A percentile compares a stretch with the other conserved stretches of the same genome.
Conservation (phyloP, 2,329 filamentous ascomycete species). For the Pseudomassariella vexata region DNA sequence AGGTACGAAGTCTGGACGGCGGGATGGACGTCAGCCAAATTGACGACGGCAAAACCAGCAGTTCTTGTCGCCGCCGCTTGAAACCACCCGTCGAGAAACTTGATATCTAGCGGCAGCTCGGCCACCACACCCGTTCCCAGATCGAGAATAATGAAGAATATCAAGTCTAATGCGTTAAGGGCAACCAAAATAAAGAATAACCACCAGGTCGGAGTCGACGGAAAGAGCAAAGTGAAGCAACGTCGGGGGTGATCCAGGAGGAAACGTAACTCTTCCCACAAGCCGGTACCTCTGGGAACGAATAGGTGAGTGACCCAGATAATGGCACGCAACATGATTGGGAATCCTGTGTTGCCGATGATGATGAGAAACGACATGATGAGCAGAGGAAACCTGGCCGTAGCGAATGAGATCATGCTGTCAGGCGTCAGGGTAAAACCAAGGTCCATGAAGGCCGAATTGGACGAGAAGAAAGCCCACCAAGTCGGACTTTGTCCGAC, state of each 20-base stretch:
- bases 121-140: slow-evolving; percentile 67
- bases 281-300: slow-evolving; percentile 56
- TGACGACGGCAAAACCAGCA: slow-evolving; percentile 81
- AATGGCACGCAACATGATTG: slow-evolving; percentile 85
- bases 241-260: slow-evolving; percentile 90
- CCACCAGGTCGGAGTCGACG: slow-evolving; percentile 90
- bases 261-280: slow-evolving; percentile 89
- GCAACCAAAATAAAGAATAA: slow-evolving; percentile 78
- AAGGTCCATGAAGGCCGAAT: slow-evolving; percentile 89
- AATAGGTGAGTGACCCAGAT: slow-evolving; percentile 77
- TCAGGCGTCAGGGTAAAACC: slow-evolving; percentile 88
- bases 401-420: slow-evolving; percentile 87
- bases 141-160: slow-evolving; percentile 91
- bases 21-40: slow-evolving; percentile 72
- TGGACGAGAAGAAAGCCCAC: slow-evolving; percentile 90
- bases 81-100: slow-evolving; percentile 82
- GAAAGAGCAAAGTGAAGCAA: slow-evolving; percentile 93
- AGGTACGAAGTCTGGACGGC: slow-evolving; percentile 91
- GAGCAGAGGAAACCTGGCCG: slow-evolving; percentile 68
- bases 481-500: slow-evolving; percentile 64
- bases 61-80: slow-evolving; percentile 87
- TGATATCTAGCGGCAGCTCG: slow-evolving; percentile 62
- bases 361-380: slow-evolving; percentile 82
- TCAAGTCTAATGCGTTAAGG: slow-evolving; percentile 77
- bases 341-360: slow-evolving; percentile 92